Evolutionary conservation across 2,329 filamentous ascomycete genomes (phyloP), one percentile per base, ranked within the genome.

Genomic region (Aspergillus bombycis): DNA sequence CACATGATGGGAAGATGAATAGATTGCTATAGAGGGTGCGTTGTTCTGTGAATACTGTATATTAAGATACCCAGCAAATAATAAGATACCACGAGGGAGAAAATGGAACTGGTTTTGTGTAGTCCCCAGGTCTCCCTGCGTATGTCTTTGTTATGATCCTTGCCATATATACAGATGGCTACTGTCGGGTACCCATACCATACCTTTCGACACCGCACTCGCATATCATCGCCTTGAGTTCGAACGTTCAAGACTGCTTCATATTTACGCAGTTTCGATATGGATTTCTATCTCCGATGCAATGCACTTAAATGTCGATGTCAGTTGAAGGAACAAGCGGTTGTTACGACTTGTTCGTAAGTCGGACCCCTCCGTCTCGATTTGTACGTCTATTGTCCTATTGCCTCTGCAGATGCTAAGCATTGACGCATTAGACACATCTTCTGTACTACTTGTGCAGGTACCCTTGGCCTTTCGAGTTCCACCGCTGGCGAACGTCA

Each of bases 301-400:
- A 97, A 97, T 75, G 86, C 88, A 32, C 83, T 94, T 41, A 90
- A 89, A 65, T 97, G 94, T 72, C 86, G 92, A 54, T 82, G 81
- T 46, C 86, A 89, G 67, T 84, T 97, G 38, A 83, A 81, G 38
- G 88, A 91, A 46, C 84, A 85, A 66, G 94, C 93, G 12, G 84
- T 97, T 1, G 92, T 97, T 38, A 97, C 94, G 5, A 95, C 91
- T 16, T 98, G 94, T 86, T 93, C 91, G 92, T 91, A 75, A 69
- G 81, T 75, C 28, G 32, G n/a, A 7, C 23, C 32, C 41, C 28
- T 38, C 30, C 30, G 68, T 2, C 19, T 11, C n/a, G 16, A 9
- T n/a, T 52, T 41, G 36, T 52, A 21, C 41, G 10, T 34, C 65
- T 67, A 16, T 14, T 23, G 14, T 26, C 16, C 9, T 16, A 34